Evolutionary conservation across 2,329 filamentous ascomycete genomes (phyloP), one percentile per base, ranked within the genome.

Genomic region (Trichophyton equinum): DNA sequence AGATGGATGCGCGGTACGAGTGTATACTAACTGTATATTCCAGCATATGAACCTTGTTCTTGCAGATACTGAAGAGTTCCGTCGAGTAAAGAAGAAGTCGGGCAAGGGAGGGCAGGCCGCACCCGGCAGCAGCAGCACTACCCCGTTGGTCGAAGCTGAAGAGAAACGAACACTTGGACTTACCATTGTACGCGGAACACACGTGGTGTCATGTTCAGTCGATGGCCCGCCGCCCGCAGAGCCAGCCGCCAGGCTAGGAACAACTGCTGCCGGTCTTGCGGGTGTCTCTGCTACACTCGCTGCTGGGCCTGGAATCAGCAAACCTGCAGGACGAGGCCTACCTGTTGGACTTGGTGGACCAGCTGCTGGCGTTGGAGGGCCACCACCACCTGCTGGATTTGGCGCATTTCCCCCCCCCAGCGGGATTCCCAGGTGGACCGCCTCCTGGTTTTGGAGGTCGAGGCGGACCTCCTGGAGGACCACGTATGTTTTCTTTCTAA

Each of bases 31-130:
- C 64, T 1, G 46, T 30, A 6, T 7, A 22, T 25, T 57, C 33
- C 66, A 95, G 91, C 94, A 99, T 77, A 99, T 99, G 94, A 99
- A 99, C 76, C 84, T 99, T 66, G 94, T 99, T 64, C 88, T 99
- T 65, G 94, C 92, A 76, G 94, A 99, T 72, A 97, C 94, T 67
- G 94, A 99, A 82, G 92, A 97, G 76, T 96, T 96, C 76, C 88
- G 91, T 74, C 88, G 88, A 72, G 86, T 92, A 64, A 95, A 94
- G 80, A 84, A 88, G 76, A 92, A 88, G 79, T 84, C 86, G 69
- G 81, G 84, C 68, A 95, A 94, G 78, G 78, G 82, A 59, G 75
- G 82, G n/a, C 72, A 74, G n/a, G 15, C 55, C 11, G 20, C 46
- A 22, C 20, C 46, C 3, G 55, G 69, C 74, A 58, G 53, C 61